Base-by-base conservation (phyloP, 2,329 filamentous ascomycete genomes). In the Sporothrix sp. region DNA sequence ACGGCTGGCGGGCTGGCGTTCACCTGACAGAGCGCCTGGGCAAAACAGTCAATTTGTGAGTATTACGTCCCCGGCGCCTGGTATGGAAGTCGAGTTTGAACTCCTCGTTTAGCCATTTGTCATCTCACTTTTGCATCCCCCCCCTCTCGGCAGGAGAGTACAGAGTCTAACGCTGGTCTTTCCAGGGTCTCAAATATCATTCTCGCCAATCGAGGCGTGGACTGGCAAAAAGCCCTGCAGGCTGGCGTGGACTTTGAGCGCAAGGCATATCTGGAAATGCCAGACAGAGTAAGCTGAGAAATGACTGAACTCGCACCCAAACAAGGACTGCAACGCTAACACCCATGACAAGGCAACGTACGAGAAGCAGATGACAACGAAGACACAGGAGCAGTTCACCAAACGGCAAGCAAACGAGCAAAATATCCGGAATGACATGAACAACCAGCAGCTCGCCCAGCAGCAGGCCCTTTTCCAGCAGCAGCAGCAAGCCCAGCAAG, bases 401-500 rank as follows among this genome's bases (percentile, higher is more conserved):
- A 73, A 70, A 55, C 72, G 77, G 35, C 71, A 78, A 55, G 66
- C 65, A 4, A 73, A 76, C 56, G 72, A 72, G 39, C 68, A 70
- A 0, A 69, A 61, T 10, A 61, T 79, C 2, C 74, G 75, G 46
- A 74, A 71, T 50, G 68, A 67, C n/a, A 60, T 78, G 51, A 78
- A 57, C 49, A 78, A 54, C 44, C 59, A 58, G 25, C 62, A 64
- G 39, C 58, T 60, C n/a, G n/a, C n/a, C 3, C 57, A 59, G 21
- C 65, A 67, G 40, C 68, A 71, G 40, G 65, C 48, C 2, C 36
- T 53, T 10, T 18, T 45, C 1, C 57, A 59, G 14, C 65, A 67
- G 16, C 60, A 60, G n/a, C 59, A 58, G 14, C 58, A 60, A 20
- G 60, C 62, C 4, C 68, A 70, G 40, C 69, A 51, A 25, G 32